Conservation (phyloP, 1,284 basidiomycete species). For the Phylloboletellus chloephorus region DNA sequence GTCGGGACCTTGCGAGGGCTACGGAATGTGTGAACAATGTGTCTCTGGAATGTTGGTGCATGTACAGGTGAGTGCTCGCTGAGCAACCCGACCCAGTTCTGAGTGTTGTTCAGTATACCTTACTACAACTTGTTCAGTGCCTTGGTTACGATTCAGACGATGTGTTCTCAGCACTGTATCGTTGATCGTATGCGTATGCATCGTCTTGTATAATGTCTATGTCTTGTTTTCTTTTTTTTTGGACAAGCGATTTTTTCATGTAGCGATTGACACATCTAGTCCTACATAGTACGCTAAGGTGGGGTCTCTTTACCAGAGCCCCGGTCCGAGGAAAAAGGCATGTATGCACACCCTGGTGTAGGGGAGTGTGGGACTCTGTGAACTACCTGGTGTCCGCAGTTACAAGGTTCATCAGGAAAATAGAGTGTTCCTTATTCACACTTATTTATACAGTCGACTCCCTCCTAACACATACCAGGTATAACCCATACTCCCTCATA, state of each 20-base stretch:
- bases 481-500: constrained; percentile 14
- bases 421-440: too few species aligned
- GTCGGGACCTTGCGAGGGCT: constrained; percentile 11
- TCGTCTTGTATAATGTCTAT: neutral
- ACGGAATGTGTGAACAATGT: constrained; percentile 4
- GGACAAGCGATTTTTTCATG: too few species aligned
- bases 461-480: constrained; percentile 6
- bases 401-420: neutral
- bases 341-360: too few species aligned
- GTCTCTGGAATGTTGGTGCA: neutral
- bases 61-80: neutral
- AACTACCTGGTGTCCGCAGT: too few species aligned
- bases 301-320: too few species aligned
- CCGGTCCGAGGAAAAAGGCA: too few species aligned
- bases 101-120: constrained; percentile 2
- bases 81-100: neutral
- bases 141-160: neutral
- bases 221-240: too few species aligned
- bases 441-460: too few species aligned
- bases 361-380: too few species aligned
- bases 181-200: too few species aligned
- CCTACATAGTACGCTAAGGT: too few species aligned
- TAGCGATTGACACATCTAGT: too few species aligned
- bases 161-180: neutral
- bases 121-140: neutral